Evolutionary conservation across 331 rosid species (phyloP).

Genomic region (Ulmus americana): DNA sequence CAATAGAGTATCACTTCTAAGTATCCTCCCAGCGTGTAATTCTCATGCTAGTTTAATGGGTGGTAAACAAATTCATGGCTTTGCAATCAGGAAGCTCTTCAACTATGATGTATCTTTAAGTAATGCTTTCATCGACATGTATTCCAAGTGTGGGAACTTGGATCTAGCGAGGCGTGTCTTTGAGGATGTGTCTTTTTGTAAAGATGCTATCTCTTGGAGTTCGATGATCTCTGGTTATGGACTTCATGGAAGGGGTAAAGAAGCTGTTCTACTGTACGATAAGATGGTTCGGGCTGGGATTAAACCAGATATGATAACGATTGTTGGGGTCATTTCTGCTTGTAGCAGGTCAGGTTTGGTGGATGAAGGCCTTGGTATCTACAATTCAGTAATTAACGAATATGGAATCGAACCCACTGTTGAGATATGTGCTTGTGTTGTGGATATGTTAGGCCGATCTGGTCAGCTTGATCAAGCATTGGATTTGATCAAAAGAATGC

Average conservation of each 20-base stretch:
- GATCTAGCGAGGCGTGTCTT: conserved; percentile 50
- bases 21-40: conserved; percentile 65
- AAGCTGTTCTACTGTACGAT: conserved; percentile 47
- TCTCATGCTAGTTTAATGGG: conserved; percentile 44
- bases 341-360: conserved; percentile 73
- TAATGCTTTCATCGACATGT: conserved; percentile 75
- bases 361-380: conserved; percentile 57
- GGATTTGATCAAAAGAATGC: conserved; percentile 51
- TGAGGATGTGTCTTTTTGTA: conserved; percentile 37
- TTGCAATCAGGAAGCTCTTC: conserved; percentile 44
- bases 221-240: conserved; percentile 75
- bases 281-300: conserved; percentile 51
- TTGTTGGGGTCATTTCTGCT: conserved; percentile 68
- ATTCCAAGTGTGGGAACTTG: conserved; percentile 71
- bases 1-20: conserved; percentile 57
- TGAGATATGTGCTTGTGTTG: conserved; percentile 67
- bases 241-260: conserved; percentile 65
- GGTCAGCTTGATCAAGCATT: conserved; percentile 59
- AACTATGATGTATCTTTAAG: conserved; percentile 37
- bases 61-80: conserved; percentile 71
- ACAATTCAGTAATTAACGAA: conserved; percentile 29
- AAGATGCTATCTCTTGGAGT: conserved; percentile 69
- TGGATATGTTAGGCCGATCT: conserved; percentile 63
- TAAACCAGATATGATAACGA: conserved; percentile 59
- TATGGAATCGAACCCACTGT: conserved; percentile 49